phyloP scores from a whole-genome alignment of 176 grass and related monocot species.

The Musa itinerans region DNA sequence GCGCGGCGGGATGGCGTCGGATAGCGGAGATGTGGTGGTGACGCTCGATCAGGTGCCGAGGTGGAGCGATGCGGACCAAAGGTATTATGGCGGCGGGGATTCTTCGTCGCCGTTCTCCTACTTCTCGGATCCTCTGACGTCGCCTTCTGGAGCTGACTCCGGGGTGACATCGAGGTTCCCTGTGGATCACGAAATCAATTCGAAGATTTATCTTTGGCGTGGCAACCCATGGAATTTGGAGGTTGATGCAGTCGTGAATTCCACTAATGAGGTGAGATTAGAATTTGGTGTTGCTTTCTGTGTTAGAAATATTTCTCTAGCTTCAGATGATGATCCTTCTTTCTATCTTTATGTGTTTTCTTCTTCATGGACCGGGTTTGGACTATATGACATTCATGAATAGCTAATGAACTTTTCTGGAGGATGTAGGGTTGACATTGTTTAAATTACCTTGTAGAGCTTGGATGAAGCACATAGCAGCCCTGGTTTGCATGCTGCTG shows the following conservation, averaged over 20 bases:
- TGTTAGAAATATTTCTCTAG: not conserved
- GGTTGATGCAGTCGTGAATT: slow-evolving; percentile 96
- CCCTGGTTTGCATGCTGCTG: slow-evolving; percentile 68
- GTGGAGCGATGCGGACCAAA: slow-evolving; percentile 85
- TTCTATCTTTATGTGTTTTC: not conserved
- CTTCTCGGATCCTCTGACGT: slow-evolving; percentile 41
- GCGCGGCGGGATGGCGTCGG: slow-evolving; percentile 31
- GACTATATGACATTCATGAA: not conserved
- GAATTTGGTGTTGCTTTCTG: not conserved
- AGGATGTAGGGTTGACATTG: not conserved
- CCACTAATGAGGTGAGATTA: slow-evolving; percentile 76
- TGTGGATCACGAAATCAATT: slow-evolving; percentile 72
- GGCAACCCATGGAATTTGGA: slow-evolving; percentile 89
- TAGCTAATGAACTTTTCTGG: not conserved
- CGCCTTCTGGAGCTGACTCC: slow-evolving; percentile 29
- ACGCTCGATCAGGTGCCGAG: slow-evolving; percentile 77
- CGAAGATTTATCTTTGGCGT: slow-evolving; percentile 81
- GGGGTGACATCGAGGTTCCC: slow-evolving; percentile 54
- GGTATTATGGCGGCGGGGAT: slow-evolving; percentile 41
- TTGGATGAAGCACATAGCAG: slow-evolving; percentile 93
- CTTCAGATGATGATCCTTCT: not conserved
- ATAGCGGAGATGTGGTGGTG: slow-evolving; percentile 53
- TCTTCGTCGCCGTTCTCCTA: slow-evolving; percentile 28
- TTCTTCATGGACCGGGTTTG: not conserved
- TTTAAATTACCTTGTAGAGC: slow-evolving; percentile 41